Base-by-base conservation (phyloP, 73 alveolate genomes). In the Paramecium sonneborni region DNA sequence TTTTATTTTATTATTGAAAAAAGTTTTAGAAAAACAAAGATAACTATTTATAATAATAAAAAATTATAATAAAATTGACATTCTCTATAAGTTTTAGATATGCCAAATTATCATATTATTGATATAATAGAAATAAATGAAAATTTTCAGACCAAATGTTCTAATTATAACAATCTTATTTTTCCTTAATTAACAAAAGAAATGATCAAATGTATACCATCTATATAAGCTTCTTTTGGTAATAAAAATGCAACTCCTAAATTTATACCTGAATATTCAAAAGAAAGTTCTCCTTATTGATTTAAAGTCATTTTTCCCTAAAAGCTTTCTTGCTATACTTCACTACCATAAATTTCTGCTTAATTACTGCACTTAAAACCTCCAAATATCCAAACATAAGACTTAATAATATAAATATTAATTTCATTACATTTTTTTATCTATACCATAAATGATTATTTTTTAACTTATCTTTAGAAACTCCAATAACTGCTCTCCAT, bases 401-500 rank as follows among this genome's bases (percentile, higher is more conserved):
- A 79, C 90, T 74, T n/a, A 34, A 74, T 72, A 39, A 74, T 72
- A 39, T 43, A n/a, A 37, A n/a, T 24, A 23, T 26, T 20, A 26
- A 79, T 41, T 18, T 21, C n/a, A 14, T 28, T 79, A 79, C 90
- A 79, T 79, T 43, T 24, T 79, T 43, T 46, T 79, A 28, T 79
- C 74, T 79, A 46, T 79, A 79, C 90, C 90, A 79, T 43, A 79
- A 46, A 79, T 79, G 90, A 38, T 79, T 23, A 39, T 38, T 79
- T 44, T 43, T 4, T 39, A 39, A 2, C 5, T 34, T 21, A 5
- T 79, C 90, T 14, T 38, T 10, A 20, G 90, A 23, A 20, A 79
- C 55, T 44, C 90, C 90, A 7, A 79, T 79, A 10, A 44, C 90
- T 23, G 48, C 72, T 44, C 90, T 79, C 90, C 90, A 79, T 79